Evolutionary conservation across 106 monocot species (phyloP).

Genomic region (Dioscorea zingiberensis): DNA sequence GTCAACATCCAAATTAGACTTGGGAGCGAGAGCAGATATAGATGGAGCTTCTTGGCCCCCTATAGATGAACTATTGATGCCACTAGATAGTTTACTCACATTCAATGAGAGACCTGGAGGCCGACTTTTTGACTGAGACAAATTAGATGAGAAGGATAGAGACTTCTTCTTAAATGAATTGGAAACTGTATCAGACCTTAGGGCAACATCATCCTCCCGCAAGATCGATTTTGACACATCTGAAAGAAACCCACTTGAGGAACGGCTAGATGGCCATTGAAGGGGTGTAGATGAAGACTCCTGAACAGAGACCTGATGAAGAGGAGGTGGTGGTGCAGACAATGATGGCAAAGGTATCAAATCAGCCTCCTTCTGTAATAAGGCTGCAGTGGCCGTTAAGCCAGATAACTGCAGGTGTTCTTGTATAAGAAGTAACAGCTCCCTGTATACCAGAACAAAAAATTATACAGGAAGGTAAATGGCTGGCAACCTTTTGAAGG

Average conservation of each 20-base stretch:
- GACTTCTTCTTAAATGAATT: constrained; percentile 48
- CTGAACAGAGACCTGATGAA: constrained; percentile 48
- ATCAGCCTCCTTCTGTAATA: constrained; percentile 79
- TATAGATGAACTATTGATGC: constrained; percentile 3
- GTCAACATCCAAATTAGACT: constrained; percentile 29
- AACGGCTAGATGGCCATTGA: constrained; percentile 72
- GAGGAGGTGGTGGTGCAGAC: constrained; percentile 27
- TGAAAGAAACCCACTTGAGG: constrained; percentile 52
- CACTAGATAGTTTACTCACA: constrained; percentile 11
- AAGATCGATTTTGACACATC: constrained; percentile 17
- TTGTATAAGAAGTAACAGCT: constrained; percentile 85
- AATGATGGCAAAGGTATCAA: constrained; percentile 56
- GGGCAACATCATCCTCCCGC: constrained; percentile 30
- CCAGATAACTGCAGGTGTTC: constrained; percentile 90
- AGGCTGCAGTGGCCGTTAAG: constrained; percentile 56
- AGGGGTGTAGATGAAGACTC: constrained; percentile 35
- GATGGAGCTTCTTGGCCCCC: constrained; percentile 14
- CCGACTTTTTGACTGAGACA: constrained; percentile 25
- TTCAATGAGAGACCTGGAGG: constrained; percentile 11
- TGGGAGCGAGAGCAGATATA: constrained; percentile 11
- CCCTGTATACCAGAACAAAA: constrained; percentile 33
- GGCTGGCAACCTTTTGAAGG: too few relatives aligned
- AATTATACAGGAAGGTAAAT: neutral
- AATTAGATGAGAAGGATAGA: constrained; percentile 35
- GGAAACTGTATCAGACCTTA: constrained; percentile 27